Conservation (phyloP, 345 rosid genomes). For the Geranium rotundifolium region DNA sequence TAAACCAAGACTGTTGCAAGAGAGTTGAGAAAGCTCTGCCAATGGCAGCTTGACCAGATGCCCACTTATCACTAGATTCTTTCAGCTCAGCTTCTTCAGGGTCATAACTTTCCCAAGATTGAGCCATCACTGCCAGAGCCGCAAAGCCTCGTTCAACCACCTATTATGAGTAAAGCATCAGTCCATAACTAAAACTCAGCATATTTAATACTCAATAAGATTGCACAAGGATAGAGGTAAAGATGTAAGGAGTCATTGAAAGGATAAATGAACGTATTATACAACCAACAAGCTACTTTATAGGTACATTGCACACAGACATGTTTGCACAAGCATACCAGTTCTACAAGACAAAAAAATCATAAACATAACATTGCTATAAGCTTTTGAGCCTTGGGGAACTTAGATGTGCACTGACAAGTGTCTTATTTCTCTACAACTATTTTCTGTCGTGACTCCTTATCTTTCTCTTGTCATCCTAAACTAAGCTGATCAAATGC, state of each 20-base stretch:
- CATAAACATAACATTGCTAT: too few relatives aligned
- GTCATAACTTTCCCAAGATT: constrained; percentile 51
- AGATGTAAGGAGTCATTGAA: too few relatives aligned
- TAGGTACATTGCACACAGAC: too few relatives aligned
- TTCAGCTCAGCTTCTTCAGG: constrained; percentile 38
- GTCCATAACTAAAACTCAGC: not conserved
- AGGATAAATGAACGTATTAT: too few relatives aligned
- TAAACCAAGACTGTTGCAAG: constrained; percentile 70
- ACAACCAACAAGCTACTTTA: too few relatives aligned
- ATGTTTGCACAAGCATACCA: too few relatives aligned
- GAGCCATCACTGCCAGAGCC: constrained; percentile 54
- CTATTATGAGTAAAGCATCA: constrained; percentile 22
- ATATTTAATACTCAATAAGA: too few relatives aligned
- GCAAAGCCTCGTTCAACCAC: constrained; percentile 62
- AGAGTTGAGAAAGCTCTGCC: constrained; percentile 55
- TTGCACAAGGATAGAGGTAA: too few relatives aligned
- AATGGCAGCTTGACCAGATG: constrained; percentile 44
- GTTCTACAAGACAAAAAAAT: too few relatives aligned
- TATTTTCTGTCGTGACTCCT: not conserved
- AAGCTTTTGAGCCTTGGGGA: too few relatives aligned
- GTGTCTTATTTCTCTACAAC: not conserved
- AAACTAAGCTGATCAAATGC: not conserved
- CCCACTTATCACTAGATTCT: constrained; percentile 36
- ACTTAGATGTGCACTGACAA: too few relatives aligned
- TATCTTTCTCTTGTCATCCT: not conserved